Percentiles rank a stretch among this genome's conserved stretches.
phyloP scores from a whole-genome alignment of 176 grass and related monocot genomes.

The Leersia perrieri region DNA sequence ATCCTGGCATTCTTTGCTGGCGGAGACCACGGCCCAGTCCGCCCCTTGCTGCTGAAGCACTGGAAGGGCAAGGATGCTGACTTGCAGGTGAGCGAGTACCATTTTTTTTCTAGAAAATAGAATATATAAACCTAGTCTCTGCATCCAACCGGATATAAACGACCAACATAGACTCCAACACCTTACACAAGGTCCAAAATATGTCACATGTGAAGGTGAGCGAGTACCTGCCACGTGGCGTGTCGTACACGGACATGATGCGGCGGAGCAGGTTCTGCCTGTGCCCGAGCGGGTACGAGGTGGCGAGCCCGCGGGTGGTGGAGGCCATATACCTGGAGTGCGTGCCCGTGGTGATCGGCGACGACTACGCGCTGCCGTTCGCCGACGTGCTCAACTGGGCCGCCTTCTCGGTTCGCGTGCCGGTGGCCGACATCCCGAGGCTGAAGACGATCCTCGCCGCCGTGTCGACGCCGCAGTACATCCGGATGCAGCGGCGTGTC shows the following conservation, averaged over 20 bases:
- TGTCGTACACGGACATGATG: conserved; percentile 78
- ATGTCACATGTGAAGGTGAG: conserved; percentile 72
- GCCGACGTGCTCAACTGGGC: conserved; percentile 79
- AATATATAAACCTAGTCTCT: no score
- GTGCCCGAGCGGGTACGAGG: conserved; percentile 88
- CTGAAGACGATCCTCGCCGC: conserved; percentile 52
- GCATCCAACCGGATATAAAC: no score
- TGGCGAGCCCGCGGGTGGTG: conserved; percentile 78
- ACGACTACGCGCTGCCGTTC: conserved; percentile 75
- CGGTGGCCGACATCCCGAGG: conserved; percentile 58
- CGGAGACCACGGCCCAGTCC: conserved; percentile 73
- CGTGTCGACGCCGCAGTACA: conserved; percentile 68
- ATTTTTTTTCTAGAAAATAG: no score
- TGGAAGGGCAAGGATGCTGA: conserved; percentile 53
- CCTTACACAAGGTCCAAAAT: no score
- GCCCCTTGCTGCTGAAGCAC: conserved; percentile 51
- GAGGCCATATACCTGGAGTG: conserved; percentile 90
- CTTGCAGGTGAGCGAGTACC: conserved; percentile 76
- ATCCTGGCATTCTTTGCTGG: conserved; percentile 87
- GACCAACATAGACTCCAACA: no score
- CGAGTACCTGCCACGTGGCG: conserved; percentile 62
- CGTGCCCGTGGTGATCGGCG: conserved; percentile 75
- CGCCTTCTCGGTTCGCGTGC: conserved; percentile 62
- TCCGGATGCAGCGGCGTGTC: conserved; percentile 67
- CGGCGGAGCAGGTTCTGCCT: conserved; percentile 78